phyloP scores from a whole-genome alignment of 306 rosid species.

The Ammopiptanthus mongolicus region DNA sequence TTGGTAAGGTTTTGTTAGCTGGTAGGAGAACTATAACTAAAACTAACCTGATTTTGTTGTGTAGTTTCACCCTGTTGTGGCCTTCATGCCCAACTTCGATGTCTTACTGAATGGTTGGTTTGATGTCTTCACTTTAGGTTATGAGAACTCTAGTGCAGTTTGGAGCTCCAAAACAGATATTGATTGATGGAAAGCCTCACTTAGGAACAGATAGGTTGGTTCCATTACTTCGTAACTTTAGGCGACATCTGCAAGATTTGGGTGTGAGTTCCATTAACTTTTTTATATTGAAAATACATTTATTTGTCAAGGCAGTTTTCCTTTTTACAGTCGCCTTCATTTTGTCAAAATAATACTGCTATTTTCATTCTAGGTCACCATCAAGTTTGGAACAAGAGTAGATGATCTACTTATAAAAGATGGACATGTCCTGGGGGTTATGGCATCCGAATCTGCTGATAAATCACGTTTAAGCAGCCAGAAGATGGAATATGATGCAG shows the following conservation, averaged over 20 bases:
- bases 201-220: slow-evolving; percentile 92
- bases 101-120: slow-evolving; percentile 10
- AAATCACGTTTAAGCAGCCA: slow-evolving; percentile 42
- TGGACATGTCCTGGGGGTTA: slow-evolving; percentile 59
- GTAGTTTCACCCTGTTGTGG: neutral
- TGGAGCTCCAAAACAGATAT: slow-evolving; percentile 86
- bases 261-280: slow-evolving; percentile 65
- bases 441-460: slow-evolving; percentile 67
- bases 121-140: slow-evolving; percentile 49
- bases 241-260: slow-evolving; percentile 68
- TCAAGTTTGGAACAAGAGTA: slow-evolving; percentile 87
- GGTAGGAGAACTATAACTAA: neutral
- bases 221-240: slow-evolving; percentile 88
- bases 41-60: neutral
- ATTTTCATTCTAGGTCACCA: slow-evolving; percentile 55
- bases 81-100: neutral
- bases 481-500: slow-evolving; percentile 69
- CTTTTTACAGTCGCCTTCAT: slow-evolving; percentile 18
- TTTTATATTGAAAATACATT: slow-evolving; percentile 17
- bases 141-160: slow-evolving; percentile 87
- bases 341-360: slow-evolving; percentile 9
- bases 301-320: neutral
- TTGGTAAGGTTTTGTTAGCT: slow-evolving; percentile 9
- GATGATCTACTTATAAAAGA: slow-evolving; percentile 71
- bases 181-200: slow-evolving; percentile 90